Evolutionary conservation across 2,329 filamentous ascomycete genomes (phyloP), one percentile per base, ranked within the genome.

Genomic region (Didymella arachidicola): DNA sequence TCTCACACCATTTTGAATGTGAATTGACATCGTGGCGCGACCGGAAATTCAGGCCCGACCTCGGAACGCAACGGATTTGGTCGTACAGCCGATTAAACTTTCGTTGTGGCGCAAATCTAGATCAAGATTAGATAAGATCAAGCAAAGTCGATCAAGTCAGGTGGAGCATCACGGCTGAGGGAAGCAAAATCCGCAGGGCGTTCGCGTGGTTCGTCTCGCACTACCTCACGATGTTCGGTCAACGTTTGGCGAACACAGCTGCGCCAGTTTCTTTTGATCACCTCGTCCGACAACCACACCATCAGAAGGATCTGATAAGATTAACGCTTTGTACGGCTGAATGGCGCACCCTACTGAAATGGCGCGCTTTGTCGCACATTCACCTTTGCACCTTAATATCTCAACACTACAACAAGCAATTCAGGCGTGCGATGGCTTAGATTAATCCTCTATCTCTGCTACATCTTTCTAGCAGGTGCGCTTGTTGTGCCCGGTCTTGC

Each of bases 71-170:
- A 45, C 30, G 56, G 49, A 25, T 44, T 45, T 26, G 18, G 44
- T 39, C 14, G 32, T 22, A 22, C 25, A 14, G 25, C 42, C 53
- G 30, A 22, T 41, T 30, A 49, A 53, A 41, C 11, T 11, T 41
- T 53, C 55, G 25, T 49, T 45, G 38, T 59, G 53, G 51, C 59
- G 47, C 36, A 26, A 48, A 62, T 62, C 59, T 62, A 64, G 62
- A 64, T 64, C 53, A 47, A 62, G 62, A 64, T 64, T 44, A 62
- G 56, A 64, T 64, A 64, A 62, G 42, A 60, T 62, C 19, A 26
- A 46, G 49, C 49, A 25, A 18, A 51, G 32, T 27, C 26, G 38
- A 53, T 38, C 25, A 34, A 44, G 32, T 18, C 14, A 4, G 26
- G 44, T 53, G 36, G 53, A 53, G 50, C 16, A 45, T 16, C 19